phyloP scores from a whole-genome alignment of 1,284 basidiomycete genomes.

The Ceratorhiza oryzae-sativae region DNA sequence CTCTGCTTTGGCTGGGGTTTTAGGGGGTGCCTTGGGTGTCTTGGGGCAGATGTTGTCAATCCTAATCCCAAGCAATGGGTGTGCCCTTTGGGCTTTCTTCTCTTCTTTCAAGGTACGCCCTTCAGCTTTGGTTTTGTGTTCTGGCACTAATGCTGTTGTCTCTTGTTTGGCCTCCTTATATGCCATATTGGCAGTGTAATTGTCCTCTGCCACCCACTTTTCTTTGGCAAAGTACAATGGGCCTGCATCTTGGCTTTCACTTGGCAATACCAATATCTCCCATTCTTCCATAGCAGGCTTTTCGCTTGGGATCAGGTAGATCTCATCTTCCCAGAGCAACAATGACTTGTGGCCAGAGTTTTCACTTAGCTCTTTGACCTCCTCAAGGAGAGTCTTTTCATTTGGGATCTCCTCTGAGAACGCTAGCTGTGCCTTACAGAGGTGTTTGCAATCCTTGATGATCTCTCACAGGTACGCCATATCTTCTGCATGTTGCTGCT shows the following conservation, averaged over 20 bases:
- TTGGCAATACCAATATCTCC: too few relatives aligned
- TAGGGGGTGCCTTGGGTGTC: background rate
- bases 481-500: background rate
- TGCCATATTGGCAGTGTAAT: background rate
- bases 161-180: background rate
- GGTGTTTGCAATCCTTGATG: background rate
- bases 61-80: background rate
- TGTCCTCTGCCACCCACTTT: background rate
- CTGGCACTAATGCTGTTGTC: background rate
- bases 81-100: background rate
- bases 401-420: background rate
- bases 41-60: background rate
- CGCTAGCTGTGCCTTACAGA: background rate
- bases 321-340: background rate
- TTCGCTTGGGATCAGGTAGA: too few relatives aligned
- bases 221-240: conserved; percentile 5
- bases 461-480: background rate
- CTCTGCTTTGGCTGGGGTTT: background rate
- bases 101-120: too few relatives aligned
- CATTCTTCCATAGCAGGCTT: too few relatives aligned
- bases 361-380: background rate
- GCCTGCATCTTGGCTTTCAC: background rate
- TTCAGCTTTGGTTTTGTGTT: background rate
- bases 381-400: background rate
- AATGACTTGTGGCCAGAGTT: background rate